A percentile compares a stretch with the other conserved stretches of the same genome.
Evolutionary conservation across 1,284 basidiomycete genomes (phyloP).

Genomic region (Neonothopanus nambi): DNA sequence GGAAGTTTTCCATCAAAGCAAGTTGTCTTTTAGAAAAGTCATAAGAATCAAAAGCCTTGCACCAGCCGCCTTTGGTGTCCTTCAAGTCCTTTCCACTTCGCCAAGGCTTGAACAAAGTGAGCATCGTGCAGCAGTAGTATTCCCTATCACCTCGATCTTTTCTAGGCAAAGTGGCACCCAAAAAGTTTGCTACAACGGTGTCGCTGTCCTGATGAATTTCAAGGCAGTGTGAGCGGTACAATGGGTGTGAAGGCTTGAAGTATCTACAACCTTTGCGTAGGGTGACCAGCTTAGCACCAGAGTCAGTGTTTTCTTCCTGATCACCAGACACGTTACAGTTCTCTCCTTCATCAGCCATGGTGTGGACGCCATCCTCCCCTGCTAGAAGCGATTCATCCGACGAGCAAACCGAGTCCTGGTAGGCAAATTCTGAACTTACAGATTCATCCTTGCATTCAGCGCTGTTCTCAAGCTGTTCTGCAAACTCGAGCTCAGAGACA

Average conservation of each 20-base stretch:
- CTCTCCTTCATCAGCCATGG: not conserved
- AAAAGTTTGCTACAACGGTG: not conserved
- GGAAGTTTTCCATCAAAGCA: not conserved
- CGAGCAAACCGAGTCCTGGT: too few relatives aligned
- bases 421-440: too few relatives aligned
- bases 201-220: not conserved
- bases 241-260: not conserved
- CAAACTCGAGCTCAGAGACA: too few relatives aligned
- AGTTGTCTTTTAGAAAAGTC: not conserved
- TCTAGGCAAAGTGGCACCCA: not conserved
- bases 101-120: conserved; percentile 20
- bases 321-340: too few relatives aligned
- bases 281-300: too few relatives aligned
- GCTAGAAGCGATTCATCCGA: too few relatives aligned
- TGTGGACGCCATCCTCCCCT: too few relatives aligned
- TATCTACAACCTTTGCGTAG: not conserved
- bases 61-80: not conserved
- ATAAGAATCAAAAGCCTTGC: too few relatives aligned
- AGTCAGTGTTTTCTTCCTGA: too few relatives aligned
- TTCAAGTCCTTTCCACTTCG: conserved; percentile 18
- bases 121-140: conserved; percentile 7
- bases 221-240: not conserved
- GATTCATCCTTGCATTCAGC: too few relatives aligned
- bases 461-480: too few relatives aligned
- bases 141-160: conserved; percentile 6